A percentile compares a stretch with the other conserved stretches of the same genome.
These are phyloP conservation scores for Colletotrichum gigasporum DNA, from an alignment of 2,329 filamentous ascomycete species.

Conservation along the genomic window DNA sequence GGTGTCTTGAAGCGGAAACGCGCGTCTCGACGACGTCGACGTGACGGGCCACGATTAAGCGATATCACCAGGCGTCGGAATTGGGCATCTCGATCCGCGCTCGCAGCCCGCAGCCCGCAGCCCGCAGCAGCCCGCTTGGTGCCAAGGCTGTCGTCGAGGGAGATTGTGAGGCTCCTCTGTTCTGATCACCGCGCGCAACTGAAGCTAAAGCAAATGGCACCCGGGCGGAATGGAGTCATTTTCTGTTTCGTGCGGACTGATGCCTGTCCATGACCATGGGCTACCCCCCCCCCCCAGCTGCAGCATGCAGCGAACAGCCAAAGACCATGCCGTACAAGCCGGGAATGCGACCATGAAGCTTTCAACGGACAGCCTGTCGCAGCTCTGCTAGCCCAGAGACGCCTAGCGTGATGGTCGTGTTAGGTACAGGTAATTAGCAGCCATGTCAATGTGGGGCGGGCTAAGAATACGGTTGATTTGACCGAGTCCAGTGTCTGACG, in stretches of 20 bases:
- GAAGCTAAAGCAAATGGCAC: not conserved
- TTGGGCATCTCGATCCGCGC: not conserved
- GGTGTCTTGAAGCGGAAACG: conserved; percentile 5
- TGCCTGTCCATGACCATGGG: too few species aligned
- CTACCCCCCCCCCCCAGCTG: too few species aligned
- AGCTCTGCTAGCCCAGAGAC: not conserved
- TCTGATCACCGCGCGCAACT: not conserved
- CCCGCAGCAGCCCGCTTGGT: not conserved
- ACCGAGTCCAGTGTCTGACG: not conserved
- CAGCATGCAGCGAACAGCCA: not conserved
- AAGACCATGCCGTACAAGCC: conserved; percentile 2
- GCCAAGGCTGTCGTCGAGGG: not conserved
- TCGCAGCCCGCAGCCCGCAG: too few species aligned
- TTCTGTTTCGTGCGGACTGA: not conserved
- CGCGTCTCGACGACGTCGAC: not conserved
- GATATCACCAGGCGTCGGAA: not conserved
- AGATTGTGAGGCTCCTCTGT: not conserved
- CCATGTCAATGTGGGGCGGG: not conserved
- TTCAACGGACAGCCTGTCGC: not conserved
- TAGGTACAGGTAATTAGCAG: not conserved
- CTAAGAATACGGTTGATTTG: not conserved
- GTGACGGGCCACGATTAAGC: not conserved
- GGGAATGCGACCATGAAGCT: conserved; percentile 22
- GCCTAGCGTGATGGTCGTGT: not conserved
- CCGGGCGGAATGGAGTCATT: not conserved